Percentiles rank a stretch among this genome's conserved stretches.
These are phyloP conservation scores for Hericium erinaceus DNA, from an alignment of 768 basidiomycete genomes.

Conservation along the genomic window DNA sequence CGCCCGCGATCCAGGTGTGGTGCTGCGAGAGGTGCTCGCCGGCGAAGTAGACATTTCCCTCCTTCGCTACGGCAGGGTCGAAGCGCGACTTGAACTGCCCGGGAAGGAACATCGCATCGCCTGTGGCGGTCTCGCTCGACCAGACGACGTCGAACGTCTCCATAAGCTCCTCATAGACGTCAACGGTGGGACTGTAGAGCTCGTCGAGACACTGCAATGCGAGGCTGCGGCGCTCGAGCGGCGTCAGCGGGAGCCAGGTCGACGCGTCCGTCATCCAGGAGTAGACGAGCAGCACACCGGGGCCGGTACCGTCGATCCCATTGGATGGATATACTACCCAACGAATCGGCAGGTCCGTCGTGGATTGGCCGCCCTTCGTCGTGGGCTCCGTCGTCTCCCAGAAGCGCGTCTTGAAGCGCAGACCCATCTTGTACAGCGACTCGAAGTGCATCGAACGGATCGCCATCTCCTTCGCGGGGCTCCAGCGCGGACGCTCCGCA, in stretches of 20 bases:
- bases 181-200: constrained; percentile 5
- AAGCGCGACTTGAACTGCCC: constrained; percentile 18
- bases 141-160: constrained; percentile 15
- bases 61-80: constrained; percentile 13
- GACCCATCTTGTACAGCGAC: constrained; percentile 17
- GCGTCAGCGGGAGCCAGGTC: constrained; percentile 15
- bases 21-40: constrained; percentile 20
- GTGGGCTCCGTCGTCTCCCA: constrained; percentile 8
- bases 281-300: constrained; percentile 20
- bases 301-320: constrained; percentile 12
- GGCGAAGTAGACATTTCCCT: constrained; percentile 17
- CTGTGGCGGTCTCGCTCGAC: constrained; percentile 18
- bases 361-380: constrained; percentile 12
- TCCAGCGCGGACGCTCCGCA: constrained; percentile 15
- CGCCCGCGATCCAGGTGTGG: constrained; percentile 22
- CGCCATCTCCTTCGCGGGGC: constrained; percentile 13
- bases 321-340: constrained; percentile 15
- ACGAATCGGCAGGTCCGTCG: constrained; percentile 14
- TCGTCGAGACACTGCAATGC: constrained; percentile 16
- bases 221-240: constrained; percentile 10
- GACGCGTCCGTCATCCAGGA: constrained; percentile 20
- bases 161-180: neutral
- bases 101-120: constrained; percentile 22
- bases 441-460: constrained; percentile 19
- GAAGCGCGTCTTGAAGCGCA: constrained; percentile 16